These are phyloP conservation scores for Aspergillus wentii DNA, from an alignment of 495 filamentous ascomycete genomes.

Conservation along the genomic window DNA sequence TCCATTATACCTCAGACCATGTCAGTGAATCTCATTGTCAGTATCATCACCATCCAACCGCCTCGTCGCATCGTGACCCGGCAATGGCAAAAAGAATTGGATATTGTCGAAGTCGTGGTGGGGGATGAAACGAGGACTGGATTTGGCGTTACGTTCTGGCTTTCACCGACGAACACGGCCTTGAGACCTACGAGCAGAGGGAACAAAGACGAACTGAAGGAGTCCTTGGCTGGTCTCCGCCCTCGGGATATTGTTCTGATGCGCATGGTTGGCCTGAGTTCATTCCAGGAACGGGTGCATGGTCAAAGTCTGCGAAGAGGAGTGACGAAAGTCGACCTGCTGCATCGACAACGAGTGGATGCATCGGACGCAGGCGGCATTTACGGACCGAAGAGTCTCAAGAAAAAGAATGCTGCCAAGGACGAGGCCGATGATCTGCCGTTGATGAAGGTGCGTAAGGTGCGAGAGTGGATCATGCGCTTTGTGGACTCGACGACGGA, in stretches of 20 bases:
- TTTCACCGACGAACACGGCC: constrained; percentile 30
- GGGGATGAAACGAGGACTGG: constrained; percentile 82
- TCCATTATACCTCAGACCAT: constrained; percentile 76
- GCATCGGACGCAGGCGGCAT: constrained; percentile 33
- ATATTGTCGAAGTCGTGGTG: constrained; percentile 72
- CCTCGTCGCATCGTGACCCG: constrained; percentile 55
- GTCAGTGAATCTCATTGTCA: constrained; percentile 71
- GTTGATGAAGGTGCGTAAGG: constrained; percentile 58
- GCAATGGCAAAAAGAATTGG: constrained; percentile 43
- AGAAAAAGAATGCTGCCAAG: constrained; percentile 10
- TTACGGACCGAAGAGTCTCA: constrained; percentile 21
- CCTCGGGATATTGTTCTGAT: constrained; percentile 71
- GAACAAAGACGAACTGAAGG: constrained; percentile 32
- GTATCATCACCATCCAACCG: constrained; percentile 65
- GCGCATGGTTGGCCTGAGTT: constrained; percentile 69
- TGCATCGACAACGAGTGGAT: constrained; percentile 47
- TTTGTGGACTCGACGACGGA: constrained; percentile 56
- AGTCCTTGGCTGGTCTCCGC: constrained; percentile 47
- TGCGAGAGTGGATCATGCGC: constrained; percentile 67
- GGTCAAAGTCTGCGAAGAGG: constrained; percentile 68
- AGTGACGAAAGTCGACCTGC: constrained; percentile 65
- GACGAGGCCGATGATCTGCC: constrained; percentile 41
- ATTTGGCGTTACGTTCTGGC: constrained; percentile 83
- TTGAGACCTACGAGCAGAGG: constrained; percentile 15
- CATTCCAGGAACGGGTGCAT: constrained; percentile 69